Evolutionary conservation across 768 basidiomycete genomes (phyloP), one percentile per base, ranked within the genome.

Genomic region (Daedaleopsis nitida): DNA sequence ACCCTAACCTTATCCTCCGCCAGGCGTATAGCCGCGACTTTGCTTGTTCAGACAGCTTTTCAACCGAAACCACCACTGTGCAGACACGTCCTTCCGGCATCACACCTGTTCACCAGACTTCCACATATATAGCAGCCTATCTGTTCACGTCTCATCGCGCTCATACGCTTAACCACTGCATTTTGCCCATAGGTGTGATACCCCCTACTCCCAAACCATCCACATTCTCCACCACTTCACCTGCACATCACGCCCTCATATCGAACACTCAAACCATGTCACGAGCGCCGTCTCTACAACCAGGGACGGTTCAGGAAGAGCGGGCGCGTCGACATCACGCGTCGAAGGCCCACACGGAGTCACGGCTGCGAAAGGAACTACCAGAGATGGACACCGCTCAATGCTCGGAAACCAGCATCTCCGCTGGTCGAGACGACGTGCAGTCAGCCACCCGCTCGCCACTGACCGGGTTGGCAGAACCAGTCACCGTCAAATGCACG

Each of bases 141-240:
- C 47, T 49, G 21, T 49, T 49, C 47, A 24, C 47, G 23, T 49
- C 47, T 11, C 47, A 21, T 27, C 47, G 47, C 9, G 47, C 37
- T 12, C 49, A 16, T 50, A 19, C 8, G 19, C 35, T 42, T 42
- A 53, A 53, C 52, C 52, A 42, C 52, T 21, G 35, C 23, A 39
- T 53, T 17, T 34, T 53, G 17, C 52, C 52, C 37, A 53, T 53
- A 53, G 52, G 52, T 19, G n/a, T 16, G 52, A 38, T 13, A 49
- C 19, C 47, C 23, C 13, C 10, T 9, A 49, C 11, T 23, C 7
- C 21, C 47, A 49, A 49, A 49, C 47, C 47, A 24, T 21, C 19
- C 21, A n/a, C 23, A 16, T 49, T 21, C 14, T 24, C 23, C 21
- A 11, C 47, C 4, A 23, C 47, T 10, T 49, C 47, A 7, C 47